Evolutionary conservation across 1,139 yeast species (phyloP).

Genomic region (Lodderomyces oxycetoniae): DNA sequence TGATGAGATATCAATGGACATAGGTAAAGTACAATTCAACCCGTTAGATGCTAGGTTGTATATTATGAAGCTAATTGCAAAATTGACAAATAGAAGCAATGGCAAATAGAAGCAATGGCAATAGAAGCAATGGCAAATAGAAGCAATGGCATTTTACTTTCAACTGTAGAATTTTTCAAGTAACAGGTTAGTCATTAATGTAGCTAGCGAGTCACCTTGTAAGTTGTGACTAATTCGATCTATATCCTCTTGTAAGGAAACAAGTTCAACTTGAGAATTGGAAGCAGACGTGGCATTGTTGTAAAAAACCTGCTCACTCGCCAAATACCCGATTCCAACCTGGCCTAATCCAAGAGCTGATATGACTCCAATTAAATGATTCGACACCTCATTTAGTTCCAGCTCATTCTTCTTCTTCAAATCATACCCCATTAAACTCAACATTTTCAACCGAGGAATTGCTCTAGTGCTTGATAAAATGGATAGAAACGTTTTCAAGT

Average conservation of each 20-base stretch:
- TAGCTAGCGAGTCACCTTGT: conserved; percentile 26
- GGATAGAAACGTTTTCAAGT: conserved; percentile 27
- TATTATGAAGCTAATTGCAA: conserved; percentile 17
- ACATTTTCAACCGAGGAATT: conserved; percentile 21
- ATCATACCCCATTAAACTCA: conserved; percentile 25
- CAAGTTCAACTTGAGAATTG: background rate
- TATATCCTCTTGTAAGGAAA: conserved; percentile 14
- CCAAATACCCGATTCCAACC: conserved; percentile 25
- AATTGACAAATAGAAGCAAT: conserved; percentile 5
- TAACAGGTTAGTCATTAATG: conserved; percentile 20
- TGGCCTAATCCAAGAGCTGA: conserved; percentile 27
- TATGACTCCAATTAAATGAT: conserved; percentile 21
- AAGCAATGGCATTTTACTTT: background rate
- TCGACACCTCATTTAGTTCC: conserved; percentile 13
- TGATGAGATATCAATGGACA: conserved; percentile 21
- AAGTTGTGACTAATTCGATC: conserved; percentile 21
- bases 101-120: background rate
- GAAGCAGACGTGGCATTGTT: conserved; percentile 14
- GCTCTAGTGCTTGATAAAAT: conserved; percentile 23
- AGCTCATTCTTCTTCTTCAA: conserved; percentile 6
- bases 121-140: background rate
- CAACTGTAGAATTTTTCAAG: conserved; percentile 1
- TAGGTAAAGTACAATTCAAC: conserved; percentile 24
- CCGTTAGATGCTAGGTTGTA: conserved; percentile 28
- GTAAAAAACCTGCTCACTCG: conserved; percentile 21